Evolutionary conservation across 169 alveolate species (phyloP).

Genomic region (Amoebophrya sp.): DNA sequence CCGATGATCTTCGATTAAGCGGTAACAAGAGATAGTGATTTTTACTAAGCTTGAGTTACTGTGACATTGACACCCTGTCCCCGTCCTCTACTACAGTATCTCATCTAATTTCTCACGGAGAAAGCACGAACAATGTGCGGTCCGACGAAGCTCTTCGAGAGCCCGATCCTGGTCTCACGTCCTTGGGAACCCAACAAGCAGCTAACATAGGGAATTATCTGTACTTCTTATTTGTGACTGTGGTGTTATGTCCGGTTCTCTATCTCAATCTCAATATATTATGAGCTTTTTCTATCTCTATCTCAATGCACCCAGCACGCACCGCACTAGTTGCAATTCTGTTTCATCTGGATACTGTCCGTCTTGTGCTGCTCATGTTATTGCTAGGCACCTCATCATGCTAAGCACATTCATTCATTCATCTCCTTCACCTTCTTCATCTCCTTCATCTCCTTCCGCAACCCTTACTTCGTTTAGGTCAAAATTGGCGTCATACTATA

Average conservation of each 20-base stretch:
- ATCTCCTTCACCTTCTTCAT: background rate
- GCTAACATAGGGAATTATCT: conserved; percentile 2
- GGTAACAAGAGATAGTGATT: background rate
- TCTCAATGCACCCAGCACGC: too few species aligned
- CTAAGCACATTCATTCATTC: background rate
- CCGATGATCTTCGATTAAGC: background rate
- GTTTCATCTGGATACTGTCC: too few species aligned
- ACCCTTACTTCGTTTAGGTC: background rate
- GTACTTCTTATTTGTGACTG: background rate
- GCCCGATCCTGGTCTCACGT: background rate
- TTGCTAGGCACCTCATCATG: too few species aligned
- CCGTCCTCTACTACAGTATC: too few species aligned
- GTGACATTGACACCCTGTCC: too few species aligned
- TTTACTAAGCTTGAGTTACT: background rate
- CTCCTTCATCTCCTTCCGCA: background rate
- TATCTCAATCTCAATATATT: too few species aligned
- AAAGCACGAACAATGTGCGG: background rate
- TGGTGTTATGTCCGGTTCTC: too few species aligned
- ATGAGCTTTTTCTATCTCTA: too few species aligned
- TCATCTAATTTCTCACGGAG: too few species aligned
- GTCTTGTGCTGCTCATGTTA: too few species aligned
- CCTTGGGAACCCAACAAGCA: background rate
- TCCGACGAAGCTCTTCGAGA: background rate
- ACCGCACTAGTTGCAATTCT: too few species aligned
- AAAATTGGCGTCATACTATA: background rate